These are phyloP conservation scores for Jatropha curcas DNA, from an alignment of 345 rosid species.

Conservation along the genomic window DNA sequence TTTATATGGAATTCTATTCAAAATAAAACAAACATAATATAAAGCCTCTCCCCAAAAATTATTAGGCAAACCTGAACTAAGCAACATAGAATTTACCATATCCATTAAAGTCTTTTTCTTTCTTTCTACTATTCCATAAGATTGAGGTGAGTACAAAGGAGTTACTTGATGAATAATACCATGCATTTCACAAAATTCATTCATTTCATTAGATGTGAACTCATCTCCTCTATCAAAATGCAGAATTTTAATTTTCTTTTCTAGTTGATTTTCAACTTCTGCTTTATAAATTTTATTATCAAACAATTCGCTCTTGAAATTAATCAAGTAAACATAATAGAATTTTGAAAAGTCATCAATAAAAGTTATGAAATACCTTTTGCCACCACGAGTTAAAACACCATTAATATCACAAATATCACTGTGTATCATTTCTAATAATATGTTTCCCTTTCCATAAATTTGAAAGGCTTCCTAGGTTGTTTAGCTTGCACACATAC, in stretches of 20 bases:
- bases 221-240: background rate
- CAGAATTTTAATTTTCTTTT: no score
- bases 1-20: background rate
- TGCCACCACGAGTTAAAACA: background rate
- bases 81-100: background rate
- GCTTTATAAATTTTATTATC: background rate
- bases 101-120: background rate
- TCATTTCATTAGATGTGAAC: background rate
- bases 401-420: background rate
- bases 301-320: background rate
- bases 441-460: background rate
- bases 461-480: background rate
- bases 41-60: background rate
- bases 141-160: background rate
- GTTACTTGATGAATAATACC: background rate
- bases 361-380: background rate
- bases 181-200: background rate
- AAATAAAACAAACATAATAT: background rate
- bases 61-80: background rate
- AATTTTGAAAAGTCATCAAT: background rate
- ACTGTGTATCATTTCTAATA: background rate
- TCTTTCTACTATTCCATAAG: background rate
- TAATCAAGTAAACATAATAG: background rate
- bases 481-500: conserved; percentile 6
- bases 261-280: background rate